phyloP scores from a whole-genome alignment of 495 filamentous ascomycete genomes.

The Trichoderma gamsii region DNA sequence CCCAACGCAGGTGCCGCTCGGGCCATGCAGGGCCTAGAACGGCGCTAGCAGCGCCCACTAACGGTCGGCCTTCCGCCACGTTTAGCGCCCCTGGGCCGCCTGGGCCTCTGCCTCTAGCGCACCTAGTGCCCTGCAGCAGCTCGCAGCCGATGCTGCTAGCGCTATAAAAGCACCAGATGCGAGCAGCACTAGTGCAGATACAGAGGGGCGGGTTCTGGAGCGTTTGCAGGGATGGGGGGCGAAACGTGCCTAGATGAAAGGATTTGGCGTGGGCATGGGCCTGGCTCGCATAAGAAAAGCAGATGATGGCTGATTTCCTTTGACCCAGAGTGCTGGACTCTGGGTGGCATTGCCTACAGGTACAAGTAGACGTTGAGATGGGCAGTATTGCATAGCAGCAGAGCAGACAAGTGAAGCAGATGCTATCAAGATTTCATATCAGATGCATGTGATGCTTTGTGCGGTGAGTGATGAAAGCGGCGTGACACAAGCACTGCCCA shows the following conservation, averaged over 20 bases:
- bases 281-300: background rate
- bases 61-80: background rate
- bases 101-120: background rate
- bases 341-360: too few relatives aligned
- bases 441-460: too few relatives aligned
- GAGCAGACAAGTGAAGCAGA: too few relatives aligned
- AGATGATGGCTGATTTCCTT: background rate
- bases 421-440: too few relatives aligned
- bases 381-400: too few relatives aligned
- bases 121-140: background rate
- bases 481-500: background rate
- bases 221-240: background rate
- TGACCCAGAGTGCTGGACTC: too few relatives aligned
- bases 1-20: conserved; percentile 3
- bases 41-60: background rate
- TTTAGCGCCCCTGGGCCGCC: background rate
- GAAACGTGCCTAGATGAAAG: conserved; percentile 7
- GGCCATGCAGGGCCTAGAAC: conserved; percentile 10
- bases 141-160: background rate
- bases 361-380: too few relatives aligned
- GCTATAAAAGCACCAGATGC: background rate
- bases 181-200: background rate
- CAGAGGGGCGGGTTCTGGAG: background rate
- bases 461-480: too few relatives aligned
- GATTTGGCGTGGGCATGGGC: background rate